phyloP scores from a whole-genome alignment of 257 asterid species.

The Agastache rugosa region DNA sequence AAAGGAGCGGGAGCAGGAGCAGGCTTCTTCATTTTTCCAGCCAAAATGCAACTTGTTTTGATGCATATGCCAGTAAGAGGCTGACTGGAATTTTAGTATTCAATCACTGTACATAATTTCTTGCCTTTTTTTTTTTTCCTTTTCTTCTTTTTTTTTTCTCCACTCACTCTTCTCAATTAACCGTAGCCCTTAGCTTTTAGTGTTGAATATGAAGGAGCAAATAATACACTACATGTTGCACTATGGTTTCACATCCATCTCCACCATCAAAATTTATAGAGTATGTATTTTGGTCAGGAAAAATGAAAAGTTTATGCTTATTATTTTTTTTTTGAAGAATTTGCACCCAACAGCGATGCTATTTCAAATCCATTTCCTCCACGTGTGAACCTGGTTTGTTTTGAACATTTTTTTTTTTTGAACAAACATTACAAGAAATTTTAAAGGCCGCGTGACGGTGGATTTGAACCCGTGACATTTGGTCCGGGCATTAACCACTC shows the following conservation, averaged over 20 bases:
- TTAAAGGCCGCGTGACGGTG: no score
- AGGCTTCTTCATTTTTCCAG: constrained; percentile 42
- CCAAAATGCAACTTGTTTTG: constrained; percentile 38
- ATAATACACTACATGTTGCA: constrained; percentile 44
- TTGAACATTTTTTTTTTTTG: no score
- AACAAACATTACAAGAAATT: no score
- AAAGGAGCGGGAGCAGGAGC: constrained; percentile 28
- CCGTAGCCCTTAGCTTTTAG: constrained; percentile 47
- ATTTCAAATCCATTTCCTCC: constrained; percentile 10
- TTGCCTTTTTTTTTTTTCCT: background rate
- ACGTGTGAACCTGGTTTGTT: background rate
- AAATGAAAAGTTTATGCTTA: constrained; percentile 33
- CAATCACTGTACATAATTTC: constrained; percentile 48
- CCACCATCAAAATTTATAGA: constrained; percentile 25
- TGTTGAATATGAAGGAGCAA: constrained; percentile 49
- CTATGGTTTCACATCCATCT: constrained; percentile 37
- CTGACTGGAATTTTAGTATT: constrained; percentile 44
- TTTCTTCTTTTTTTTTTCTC: background rate
- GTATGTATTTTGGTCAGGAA: constrained; percentile 40
- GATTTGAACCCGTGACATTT: no score
- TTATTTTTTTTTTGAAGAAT: constrained; percentile 15
- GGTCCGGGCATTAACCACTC: no score
- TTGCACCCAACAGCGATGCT: background rate
- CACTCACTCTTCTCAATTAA: constrained; percentile 15
- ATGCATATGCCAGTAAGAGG: constrained; percentile 35